phyloP scores from a whole-genome alignment of 1,284 basidiomycete genomes.

The Melampsora abietis-canadensis region DNA sequence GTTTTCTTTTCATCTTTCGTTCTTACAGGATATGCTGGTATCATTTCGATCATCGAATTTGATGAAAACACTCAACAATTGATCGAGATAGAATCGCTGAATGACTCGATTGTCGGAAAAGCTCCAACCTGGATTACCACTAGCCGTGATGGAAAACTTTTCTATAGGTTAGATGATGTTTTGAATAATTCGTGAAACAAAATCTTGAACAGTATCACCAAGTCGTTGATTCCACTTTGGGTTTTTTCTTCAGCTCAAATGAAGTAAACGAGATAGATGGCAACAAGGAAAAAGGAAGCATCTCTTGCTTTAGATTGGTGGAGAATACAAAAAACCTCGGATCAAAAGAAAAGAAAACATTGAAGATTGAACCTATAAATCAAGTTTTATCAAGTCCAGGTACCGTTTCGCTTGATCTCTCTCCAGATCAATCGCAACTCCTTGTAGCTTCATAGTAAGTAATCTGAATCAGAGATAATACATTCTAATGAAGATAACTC shows the following conservation, averaged over 20 bases:
- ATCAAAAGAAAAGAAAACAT: no score
- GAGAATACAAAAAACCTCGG: neutral
- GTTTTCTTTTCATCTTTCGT: no score
- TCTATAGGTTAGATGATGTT: neutral
- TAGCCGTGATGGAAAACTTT: conserved; percentile 1
- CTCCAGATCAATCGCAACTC: conserved; percentile 7
- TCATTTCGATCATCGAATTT: conserved; percentile 8
- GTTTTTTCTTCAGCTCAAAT: neutral
- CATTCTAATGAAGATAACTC: neutral
- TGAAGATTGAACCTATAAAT: neutral
- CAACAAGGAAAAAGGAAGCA: conserved; percentile 4
- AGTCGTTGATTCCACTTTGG: neutral
- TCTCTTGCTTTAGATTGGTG: conserved; percentile 5
- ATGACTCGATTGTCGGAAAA: neutral
- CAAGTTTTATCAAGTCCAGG: neutral
- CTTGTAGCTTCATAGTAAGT: conserved; percentile 24
- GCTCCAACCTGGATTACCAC: conserved; percentile 11
- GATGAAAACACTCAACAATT: conserved; percentile 1
- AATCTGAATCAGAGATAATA: neutral
- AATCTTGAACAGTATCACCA: no score
- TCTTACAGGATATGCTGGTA: conserved; percentile 2
- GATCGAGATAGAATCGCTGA: neutral
- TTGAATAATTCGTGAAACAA: no score
- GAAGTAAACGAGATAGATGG: neutral
- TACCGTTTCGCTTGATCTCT: neutral